phyloP scores from a whole-genome alignment of 2,329 filamentous ascomycete species.

The Ascosphaera pollenicola region DNA sequence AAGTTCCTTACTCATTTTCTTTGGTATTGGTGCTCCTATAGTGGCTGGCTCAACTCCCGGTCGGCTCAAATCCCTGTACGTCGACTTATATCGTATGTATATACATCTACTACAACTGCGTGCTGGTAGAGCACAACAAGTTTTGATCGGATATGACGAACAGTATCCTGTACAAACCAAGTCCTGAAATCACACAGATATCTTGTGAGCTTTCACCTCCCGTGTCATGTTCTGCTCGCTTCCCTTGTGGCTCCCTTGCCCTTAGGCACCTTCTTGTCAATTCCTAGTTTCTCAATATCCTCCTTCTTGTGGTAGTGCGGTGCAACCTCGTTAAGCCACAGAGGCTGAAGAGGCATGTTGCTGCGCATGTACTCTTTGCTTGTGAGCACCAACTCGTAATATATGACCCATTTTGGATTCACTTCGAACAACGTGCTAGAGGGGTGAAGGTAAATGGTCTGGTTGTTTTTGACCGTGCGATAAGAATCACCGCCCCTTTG shows the following conservation, averaged over 20 bases:
- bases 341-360: conserved; percentile 82
- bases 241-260: conserved; percentile 23
- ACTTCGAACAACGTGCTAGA: conserved; percentile 85
- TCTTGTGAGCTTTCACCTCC: background rate
- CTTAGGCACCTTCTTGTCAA: conserved; percentile 54
- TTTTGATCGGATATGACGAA: background rate
- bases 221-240: conserved; percentile 13
- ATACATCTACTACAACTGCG: too few species aligned
- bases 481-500: conserved; percentile 73
- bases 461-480: conserved; percentile 68
- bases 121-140: too few species aligned
- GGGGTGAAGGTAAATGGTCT: conserved; percentile 85
- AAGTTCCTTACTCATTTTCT: too few species aligned
- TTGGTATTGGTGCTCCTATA: too few species aligned
- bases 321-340: conserved; percentile 84
- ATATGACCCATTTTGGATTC: conserved; percentile 89
- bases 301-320: conserved; percentile 91
- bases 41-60: too few species aligned
- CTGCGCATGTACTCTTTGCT: conserved; percentile 96
- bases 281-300: conserved; percentile 59
- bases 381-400: conserved; percentile 37
- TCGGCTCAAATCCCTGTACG: too few species aligned
- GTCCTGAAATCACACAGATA: background rate
- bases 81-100: too few species aligned
- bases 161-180: background rate